A percentile compares a stretch with the other conserved stretches of the same genome.
phyloP scores from a whole-genome alignment of 305 asterid genomes.

The Plantago lanceolata region DNA sequence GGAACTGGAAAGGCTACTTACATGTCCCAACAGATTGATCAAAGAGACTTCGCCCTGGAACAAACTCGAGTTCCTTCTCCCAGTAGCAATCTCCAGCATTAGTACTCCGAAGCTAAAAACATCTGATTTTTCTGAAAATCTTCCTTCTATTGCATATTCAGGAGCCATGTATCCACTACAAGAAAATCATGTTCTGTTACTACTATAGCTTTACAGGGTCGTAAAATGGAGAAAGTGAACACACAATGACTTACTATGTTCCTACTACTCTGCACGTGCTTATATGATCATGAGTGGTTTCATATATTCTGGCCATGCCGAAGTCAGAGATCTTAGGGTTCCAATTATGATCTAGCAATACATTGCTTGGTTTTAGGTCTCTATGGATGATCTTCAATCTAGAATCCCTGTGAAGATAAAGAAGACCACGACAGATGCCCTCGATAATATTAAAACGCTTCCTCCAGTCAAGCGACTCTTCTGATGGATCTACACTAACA shows the following conservation, averaged over 20 bases:
- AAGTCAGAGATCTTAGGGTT: constrained; percentile 50
- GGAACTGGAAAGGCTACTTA: constrained; percentile 16
- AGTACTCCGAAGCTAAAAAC: constrained; percentile 49
- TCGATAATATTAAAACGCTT: constrained; percentile 34
- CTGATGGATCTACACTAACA: constrained; percentile 19
- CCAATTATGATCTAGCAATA: constrained; percentile 36
- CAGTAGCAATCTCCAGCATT: constrained; percentile 41
- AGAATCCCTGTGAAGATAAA: constrained; percentile 51
- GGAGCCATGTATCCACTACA: constrained; percentile 55
- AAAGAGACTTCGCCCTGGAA: constrained; percentile 32
- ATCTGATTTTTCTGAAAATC: constrained; percentile 45
- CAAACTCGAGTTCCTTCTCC: constrained; percentile 40
- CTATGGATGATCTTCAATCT: constrained; percentile 41
- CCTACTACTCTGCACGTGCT: constrained; percentile 39
- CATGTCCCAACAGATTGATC: constrained; percentile 39
- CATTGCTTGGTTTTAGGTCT: constrained; percentile 40
- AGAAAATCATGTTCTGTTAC: neutral
- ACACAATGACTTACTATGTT: constrained; percentile 35
- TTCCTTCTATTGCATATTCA: constrained; percentile 46
- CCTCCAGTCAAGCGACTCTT: constrained; percentile 39
- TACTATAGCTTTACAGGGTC: neutral
- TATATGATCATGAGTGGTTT: constrained; percentile 40
- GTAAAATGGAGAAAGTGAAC: neutral
- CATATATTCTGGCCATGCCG: constrained; percentile 52
- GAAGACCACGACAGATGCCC: constrained; percentile 46